Conservation (phyloP, 2,329 filamentous ascomycete genomes). For the Trichoderma endophyticum region DNA sequence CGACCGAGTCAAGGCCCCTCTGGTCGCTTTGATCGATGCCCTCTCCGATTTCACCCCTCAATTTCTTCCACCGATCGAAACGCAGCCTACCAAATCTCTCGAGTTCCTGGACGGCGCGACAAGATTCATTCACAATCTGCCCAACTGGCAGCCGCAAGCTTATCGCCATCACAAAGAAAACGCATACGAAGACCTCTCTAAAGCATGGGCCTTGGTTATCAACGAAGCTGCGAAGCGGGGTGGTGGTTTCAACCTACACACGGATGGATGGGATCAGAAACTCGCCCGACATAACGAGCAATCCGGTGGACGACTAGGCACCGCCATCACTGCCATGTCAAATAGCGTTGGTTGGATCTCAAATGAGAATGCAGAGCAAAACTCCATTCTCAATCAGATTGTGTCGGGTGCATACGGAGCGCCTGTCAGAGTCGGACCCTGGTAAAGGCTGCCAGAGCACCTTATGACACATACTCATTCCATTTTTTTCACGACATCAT, state of each 20-base stretch:
- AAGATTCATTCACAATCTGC: slow-evolving; percentile 82
- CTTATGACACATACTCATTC: slow-evolving; percentile 27
- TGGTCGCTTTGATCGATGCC: slow-evolving; percentile 80
- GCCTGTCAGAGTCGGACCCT: slow-evolving; percentile 61
- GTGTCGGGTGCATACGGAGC: slow-evolving; percentile 59
- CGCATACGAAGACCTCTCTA: slow-evolving; percentile 92
- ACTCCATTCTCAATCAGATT: slow-evolving; percentile 61
- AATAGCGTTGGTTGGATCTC: slow-evolving; percentile 73
- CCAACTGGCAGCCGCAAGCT: slow-evolving; percentile 84
- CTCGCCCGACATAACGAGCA: slow-evolving; percentile 83
- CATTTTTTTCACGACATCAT: slow-evolving; percentile 29
- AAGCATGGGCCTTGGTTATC: slow-evolving; percentile 89
- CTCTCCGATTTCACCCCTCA: slow-evolving; percentile 93
- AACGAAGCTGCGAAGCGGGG: slow-evolving; percentile 87
- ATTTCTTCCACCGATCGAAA: slow-evolving; percentile 88
- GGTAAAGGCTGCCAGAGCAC: slow-evolving; percentile 40
- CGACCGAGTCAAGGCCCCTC: slow-evolving; percentile 80
- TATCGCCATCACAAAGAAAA: slow-evolving; percentile 92
- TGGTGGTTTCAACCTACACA: slow-evolving; percentile 84
- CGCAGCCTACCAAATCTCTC: slow-evolving; percentile 77
- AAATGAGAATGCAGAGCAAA: slow-evolving; percentile 41
- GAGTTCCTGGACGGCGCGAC: slow-evolving; percentile 88
- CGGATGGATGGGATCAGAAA: slow-evolving; percentile 88
- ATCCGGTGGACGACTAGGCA: slow-evolving; percentile 75
- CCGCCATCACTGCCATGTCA: slow-evolving; percentile 74